Conservation (phyloP, 768 basidiomycete genomes). For the Russula griseocarnosa region DNA sequence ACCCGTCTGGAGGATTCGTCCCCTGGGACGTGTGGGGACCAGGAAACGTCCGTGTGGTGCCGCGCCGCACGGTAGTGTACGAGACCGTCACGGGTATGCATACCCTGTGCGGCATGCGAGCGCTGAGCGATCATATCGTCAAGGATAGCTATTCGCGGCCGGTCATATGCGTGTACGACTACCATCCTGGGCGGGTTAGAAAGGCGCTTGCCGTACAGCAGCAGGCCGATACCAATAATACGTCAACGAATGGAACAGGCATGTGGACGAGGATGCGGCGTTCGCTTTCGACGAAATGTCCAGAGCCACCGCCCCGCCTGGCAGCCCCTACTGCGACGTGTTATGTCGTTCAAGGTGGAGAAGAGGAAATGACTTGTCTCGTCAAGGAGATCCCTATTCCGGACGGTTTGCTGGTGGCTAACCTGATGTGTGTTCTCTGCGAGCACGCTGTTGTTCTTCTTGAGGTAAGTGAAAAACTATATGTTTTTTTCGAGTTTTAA, state of each 20-base stretch:
- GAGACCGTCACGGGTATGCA: not conserved
- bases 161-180: conserved; percentile 10
- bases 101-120: conserved; percentile 14
- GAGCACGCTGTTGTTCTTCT: conserved; percentile 7
- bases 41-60: not conserved
- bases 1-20: not conserved
- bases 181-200: conserved; percentile 8
- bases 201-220: not conserved
- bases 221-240: not conserved
- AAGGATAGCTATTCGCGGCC: not conserved
- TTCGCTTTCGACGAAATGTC: not conserved
- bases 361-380: not conserved
- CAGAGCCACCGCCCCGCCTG: not conserved
- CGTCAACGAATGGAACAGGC: not conserved
- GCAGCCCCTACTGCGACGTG: not conserved
- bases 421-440: conserved; percentile 6
- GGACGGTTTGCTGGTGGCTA: not conserved
- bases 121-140: conserved; percentile 2
- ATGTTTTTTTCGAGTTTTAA: too few species aligned
- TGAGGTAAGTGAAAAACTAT: not conserved
- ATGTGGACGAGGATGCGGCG: not conserved
- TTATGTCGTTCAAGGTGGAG: conserved; percentile 1
- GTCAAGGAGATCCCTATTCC: conserved; percentile 13
- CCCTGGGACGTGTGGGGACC: not conserved
- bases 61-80: not conserved